A percentile compares a stretch with the other conserved stretches of the same genome.
These are phyloP conservation scores for Cystobasidiaceae sp. DNA, from an alignment of 1,284 basidiomycete genomes.

Conservation along the genomic window DNA sequence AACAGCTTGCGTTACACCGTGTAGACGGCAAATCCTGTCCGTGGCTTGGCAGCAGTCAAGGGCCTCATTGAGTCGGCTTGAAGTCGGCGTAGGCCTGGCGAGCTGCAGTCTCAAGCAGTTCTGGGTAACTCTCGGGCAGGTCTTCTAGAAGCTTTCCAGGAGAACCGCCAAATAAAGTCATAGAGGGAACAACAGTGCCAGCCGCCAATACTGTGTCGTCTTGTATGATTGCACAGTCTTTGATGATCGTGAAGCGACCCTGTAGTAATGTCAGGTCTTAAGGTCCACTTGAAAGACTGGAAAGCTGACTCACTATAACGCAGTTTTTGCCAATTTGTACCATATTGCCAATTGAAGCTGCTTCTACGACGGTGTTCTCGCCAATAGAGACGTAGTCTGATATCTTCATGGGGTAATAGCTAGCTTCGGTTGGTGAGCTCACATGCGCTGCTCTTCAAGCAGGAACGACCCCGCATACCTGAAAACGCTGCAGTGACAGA, in stretches of 20 bases:
- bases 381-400: constrained; percentile 94
- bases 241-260: constrained; percentile 96
- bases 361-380: constrained; percentile 78
- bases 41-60: too few relatives aligned
- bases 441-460: neutral
- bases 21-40: too few relatives aligned
- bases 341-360: constrained; percentile 86
- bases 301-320: constrained; percentile 81
- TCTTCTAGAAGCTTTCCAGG: constrained; percentile 56
- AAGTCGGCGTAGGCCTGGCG: constrained; percentile 13
- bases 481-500: constrained; percentile 7
- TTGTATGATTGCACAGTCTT: constrained; percentile 83
- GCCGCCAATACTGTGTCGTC: constrained; percentile 86
- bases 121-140: constrained; percentile 29
- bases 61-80: constrained; percentile 63
- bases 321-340: constrained; percentile 94
- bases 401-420: constrained; percentile 96
- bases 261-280: constrained; percentile 57
- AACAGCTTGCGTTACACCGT: too few relatives aligned
- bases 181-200: constrained; percentile 83
- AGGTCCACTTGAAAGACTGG: neutral
- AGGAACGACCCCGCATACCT: constrained; percentile 24
- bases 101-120: constrained; percentile 15
- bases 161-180: constrained; percentile 79
- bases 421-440: constrained; percentile 62